Percentiles rank a stretch among this genome's conserved stretches.
phyloP scores from a whole-genome alignment of 2,329 filamentous ascomycete species.

The Trichoderma koningii region DNA sequence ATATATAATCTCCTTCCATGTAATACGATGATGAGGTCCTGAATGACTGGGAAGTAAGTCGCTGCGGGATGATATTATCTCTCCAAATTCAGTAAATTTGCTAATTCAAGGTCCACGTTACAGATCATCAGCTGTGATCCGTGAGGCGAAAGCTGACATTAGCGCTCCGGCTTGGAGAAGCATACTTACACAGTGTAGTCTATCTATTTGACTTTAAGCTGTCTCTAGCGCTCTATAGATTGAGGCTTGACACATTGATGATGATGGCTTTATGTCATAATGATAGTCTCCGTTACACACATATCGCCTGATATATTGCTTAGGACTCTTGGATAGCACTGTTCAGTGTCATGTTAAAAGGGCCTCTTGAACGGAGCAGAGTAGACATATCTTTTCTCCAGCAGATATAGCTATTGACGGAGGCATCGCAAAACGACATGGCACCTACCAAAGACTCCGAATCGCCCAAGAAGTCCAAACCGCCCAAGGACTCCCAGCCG shows the following conservation, averaged over 20 bases:
- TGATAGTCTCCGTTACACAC: background rate
- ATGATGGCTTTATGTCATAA: conserved; percentile 20
- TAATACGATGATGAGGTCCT: background rate
- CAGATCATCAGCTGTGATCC: background rate
- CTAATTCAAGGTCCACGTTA: background rate
- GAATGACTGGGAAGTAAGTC: no score
- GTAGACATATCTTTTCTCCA: no score
- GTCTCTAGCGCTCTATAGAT: background rate
- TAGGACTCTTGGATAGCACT: no score
- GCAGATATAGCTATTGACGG: no score
- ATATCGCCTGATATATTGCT: no score
- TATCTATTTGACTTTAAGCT: background rate
- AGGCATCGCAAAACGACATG: no score
- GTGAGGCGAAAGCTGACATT: conserved; percentile 5
- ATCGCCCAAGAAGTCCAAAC: background rate
- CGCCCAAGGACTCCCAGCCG: no score
- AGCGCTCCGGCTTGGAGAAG: conserved; percentile 6
- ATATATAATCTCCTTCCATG: background rate
- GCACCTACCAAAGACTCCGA: background rate
- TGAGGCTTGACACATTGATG: conserved; percentile 12
- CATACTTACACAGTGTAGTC: conserved; percentile 4
- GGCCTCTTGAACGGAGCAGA: no score
- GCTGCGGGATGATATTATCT: background rate
- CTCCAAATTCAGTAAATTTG: no score
- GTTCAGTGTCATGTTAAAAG: no score